Conservation (phyloP, 768 basidiomycete genomes). For the Russula sp. region DNA sequence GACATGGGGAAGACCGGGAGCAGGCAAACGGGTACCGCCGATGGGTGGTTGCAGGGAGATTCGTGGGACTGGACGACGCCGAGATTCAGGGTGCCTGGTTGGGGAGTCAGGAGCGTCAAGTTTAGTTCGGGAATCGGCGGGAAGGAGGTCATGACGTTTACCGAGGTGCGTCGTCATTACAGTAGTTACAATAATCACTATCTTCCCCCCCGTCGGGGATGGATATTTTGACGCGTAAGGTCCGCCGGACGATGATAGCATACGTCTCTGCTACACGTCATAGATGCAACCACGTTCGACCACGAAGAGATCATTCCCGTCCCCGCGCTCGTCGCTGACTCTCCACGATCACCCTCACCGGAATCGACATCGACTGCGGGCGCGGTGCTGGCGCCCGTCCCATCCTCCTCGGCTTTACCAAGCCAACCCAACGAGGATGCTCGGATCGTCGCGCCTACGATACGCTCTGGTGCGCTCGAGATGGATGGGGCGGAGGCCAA, state of each 20-base stretch:
- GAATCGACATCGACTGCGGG: slow-evolving; percentile 11
- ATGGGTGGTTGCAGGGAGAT: slow-evolving; percentile 52
- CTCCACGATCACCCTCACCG: slow-evolving; percentile 17
- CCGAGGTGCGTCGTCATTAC: slow-evolving; percentile 54
- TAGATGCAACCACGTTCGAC: slow-evolving; percentile 85
- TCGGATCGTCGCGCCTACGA: neutral
- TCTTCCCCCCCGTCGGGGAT: slow-evolving; percentile 28
- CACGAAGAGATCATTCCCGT: slow-evolving; percentile 63
- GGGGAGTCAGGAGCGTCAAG: slow-evolving; percentile 82
- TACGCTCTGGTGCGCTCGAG: neutral
- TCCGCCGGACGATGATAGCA: no score
- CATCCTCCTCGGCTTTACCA: neutral
- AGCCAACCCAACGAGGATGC: slow-evolving; percentile 5
- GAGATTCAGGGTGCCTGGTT: slow-evolving; percentile 54
- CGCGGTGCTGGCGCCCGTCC: no score
- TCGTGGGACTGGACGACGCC: slow-evolving; percentile 59
- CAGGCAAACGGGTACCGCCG: slow-evolving; percentile 35
- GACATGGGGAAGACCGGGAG: no score
- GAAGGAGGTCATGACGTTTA: slow-evolving; percentile 80
- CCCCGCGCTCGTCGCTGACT: slow-evolving; percentile 33
- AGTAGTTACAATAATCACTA: slow-evolving; percentile 39
- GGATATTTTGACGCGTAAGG: no score
- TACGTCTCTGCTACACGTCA: slow-evolving; percentile 70
- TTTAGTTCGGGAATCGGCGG: slow-evolving; percentile 58
- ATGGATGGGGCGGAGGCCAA: neutral